Evolutionary conservation across 345 rosid genomes (phyloP).

Genomic region (Raphanus raphanistrum): DNA sequence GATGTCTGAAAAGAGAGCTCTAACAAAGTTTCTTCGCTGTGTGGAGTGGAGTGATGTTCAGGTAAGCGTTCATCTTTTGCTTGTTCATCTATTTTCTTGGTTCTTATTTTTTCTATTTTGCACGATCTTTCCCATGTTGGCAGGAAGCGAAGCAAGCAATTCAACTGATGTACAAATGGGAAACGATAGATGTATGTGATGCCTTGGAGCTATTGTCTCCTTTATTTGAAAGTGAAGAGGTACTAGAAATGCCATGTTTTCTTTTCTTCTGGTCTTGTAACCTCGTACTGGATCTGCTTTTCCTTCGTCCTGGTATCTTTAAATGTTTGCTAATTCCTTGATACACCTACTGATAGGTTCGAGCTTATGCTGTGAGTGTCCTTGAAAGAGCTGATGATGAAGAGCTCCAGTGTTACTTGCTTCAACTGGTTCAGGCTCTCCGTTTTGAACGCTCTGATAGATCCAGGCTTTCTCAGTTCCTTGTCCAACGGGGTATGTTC

Average conservation of each 20-base stretch:
- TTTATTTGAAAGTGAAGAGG: slow-evolving; percentile 96
- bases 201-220: slow-evolving; percentile 97
- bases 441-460: slow-evolving; percentile 94
- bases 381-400: slow-evolving; percentile 98
- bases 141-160: slow-evolving; percentile 98
- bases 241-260: slow-evolving; percentile 26
- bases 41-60: slow-evolving; percentile 99
- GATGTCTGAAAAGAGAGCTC: slow-evolving; percentile 96
- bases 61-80: slow-evolving; percentile 46
- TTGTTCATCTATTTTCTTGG: slow-evolving; percentile 5
- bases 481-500: slow-evolving; percentile 82
- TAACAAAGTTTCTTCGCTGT: slow-evolving; percentile 89
- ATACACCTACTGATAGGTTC: slow-evolving; percentile 61
- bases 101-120: slow-evolving; percentile 8
- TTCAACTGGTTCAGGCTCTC: slow-evolving; percentile 98
- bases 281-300: slow-evolving; percentile 1
- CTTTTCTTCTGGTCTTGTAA: neutral
- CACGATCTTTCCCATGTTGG: slow-evolving; percentile 29
- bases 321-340: slow-evolving; percentile 23
- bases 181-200: slow-evolving; percentile 87
- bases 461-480: slow-evolving; percentile 92
- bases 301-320: slow-evolving; percentile 2
- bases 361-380: slow-evolving; percentile 97
- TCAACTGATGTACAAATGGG: slow-evolving; percentile 90
- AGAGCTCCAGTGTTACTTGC: slow-evolving; percentile 96